These are phyloP conservation scores for Clarireedia monteithiana DNA, from an alignment of 2,329 filamentous ascomycete genomes.

Conservation along the genomic window DNA sequence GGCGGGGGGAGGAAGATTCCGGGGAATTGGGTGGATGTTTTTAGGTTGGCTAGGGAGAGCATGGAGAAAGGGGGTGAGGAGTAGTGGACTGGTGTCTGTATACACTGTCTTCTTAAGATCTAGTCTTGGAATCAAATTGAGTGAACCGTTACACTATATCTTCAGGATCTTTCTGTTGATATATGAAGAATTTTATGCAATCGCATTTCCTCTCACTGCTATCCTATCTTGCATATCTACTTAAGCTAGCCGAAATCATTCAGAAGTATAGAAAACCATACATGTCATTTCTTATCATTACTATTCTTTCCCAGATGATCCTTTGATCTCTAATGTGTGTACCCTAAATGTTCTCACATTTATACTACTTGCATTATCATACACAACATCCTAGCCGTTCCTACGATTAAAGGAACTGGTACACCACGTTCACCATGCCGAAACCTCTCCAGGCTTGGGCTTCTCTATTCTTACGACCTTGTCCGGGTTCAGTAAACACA, in stretches of 20 bases:
- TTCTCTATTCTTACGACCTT: conserved; percentile 58
- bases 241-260: too few species aligned
- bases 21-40: conserved; percentile 50
- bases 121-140: background rate
- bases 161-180: too few species aligned
- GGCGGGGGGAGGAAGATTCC: conserved; percentile 44
- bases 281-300: too few species aligned
- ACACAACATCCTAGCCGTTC: background rate
- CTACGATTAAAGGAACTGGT: background rate
- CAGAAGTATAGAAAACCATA: too few species aligned
- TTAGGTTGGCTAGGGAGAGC: conserved; percentile 31
- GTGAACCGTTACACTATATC: too few species aligned
- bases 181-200: too few species aligned
- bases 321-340: too few species aligned
- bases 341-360: too few species aligned
- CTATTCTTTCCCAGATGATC: too few species aligned
- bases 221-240: too few species aligned
- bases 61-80: background rate
- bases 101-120: background rate
- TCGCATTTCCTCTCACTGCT: too few species aligned
- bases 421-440: conserved; percentile 33
- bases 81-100: background rate
- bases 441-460: conserved; percentile 40
- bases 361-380: background rate
- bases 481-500: conserved; percentile 59